These are phyloP conservation scores for Fraxinus xanthoxyloides DNA, from an alignment of 305 asterid species.

Conservation along the genomic window DNA sequence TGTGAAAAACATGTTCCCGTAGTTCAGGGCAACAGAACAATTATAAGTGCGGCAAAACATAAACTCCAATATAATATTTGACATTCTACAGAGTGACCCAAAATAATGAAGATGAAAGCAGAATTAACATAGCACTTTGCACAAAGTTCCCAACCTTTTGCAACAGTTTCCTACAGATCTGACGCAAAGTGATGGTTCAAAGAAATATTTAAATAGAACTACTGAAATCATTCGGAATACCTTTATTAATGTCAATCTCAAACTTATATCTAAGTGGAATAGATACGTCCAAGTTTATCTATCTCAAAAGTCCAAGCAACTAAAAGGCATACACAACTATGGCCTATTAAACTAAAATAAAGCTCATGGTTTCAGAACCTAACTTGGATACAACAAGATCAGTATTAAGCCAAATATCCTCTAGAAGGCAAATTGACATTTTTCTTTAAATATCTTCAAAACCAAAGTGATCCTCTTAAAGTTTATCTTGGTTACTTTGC, in stretches of 20 bases:
- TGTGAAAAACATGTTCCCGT: neutral
- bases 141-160: neutral
- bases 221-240: neutral
- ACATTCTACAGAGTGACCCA: neutral
- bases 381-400: conserved; percentile 1
- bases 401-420: neutral
- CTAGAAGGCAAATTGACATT: neutral
- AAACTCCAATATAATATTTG: neutral
- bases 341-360: neutral
- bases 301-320: neutral
- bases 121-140: neutral
- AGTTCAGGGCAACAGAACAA: neutral
- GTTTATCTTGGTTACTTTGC: neutral
- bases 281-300: neutral
- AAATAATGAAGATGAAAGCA: neutral
- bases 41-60: neutral
- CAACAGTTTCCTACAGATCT: neutral
- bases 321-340: neutral
- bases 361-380: neutral
- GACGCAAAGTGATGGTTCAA: neutral
- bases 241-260: neutral
- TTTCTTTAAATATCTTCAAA: neutral
- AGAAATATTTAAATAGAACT: neutral
- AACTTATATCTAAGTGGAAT: neutral
- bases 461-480: neutral